Evolutionary conservation across 2,329 filamentous ascomycete genomes (phyloP).

Genomic region (Penicillium sp.): DNA sequence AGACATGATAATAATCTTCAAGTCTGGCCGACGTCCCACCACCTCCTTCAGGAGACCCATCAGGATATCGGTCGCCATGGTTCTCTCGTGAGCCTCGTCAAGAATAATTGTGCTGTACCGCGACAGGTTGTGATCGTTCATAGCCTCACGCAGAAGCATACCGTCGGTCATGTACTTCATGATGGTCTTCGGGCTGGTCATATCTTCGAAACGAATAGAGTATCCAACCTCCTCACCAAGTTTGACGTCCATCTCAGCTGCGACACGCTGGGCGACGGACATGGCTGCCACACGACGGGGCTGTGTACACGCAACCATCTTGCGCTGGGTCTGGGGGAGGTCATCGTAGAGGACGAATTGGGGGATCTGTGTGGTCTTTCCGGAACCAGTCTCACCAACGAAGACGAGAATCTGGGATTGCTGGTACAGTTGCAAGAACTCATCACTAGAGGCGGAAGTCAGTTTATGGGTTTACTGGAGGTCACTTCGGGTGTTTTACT

Average conservation of each 20-base stretch:
- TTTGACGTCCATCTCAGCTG: slow-evolving; percentile 90
- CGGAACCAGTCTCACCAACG: slow-evolving; percentile 97
- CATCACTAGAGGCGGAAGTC: slow-evolving; percentile 60
- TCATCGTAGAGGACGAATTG: slow-evolving; percentile 98
- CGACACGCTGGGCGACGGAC: slow-evolving; percentile 97
- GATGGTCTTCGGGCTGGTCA: slow-evolving; percentile 81
- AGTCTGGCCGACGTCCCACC: slow-evolving; percentile 73
- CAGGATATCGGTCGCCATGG: slow-evolving; percentile 92
- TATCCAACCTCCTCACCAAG: slow-evolving; percentile 96
- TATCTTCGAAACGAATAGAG: slow-evolving; percentile 98
- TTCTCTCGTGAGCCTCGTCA: slow-evolving; percentile 97
- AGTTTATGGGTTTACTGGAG: neutral
- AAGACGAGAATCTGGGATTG: slow-evolving; percentile 95
- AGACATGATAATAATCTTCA: slow-evolving; percentile 99
- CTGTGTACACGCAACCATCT: slow-evolving; percentile 96
- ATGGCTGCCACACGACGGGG: slow-evolving; percentile 97
- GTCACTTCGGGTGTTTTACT: slow-evolving; percentile 22
- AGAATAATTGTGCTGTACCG: slow-evolving; percentile 98
- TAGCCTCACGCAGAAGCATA: slow-evolving; percentile 94
- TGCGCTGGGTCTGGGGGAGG: slow-evolving; percentile 78
- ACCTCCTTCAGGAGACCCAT: slow-evolving; percentile 97
- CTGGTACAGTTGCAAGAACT: slow-evolving; percentile 93
- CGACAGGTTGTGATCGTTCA: slow-evolving; percentile 88
- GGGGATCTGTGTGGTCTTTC: slow-evolving; percentile 98
- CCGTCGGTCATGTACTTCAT: slow-evolving; percentile 99